Base-by-base conservation (phyloP, 768 basidiomycete genomes). In the Podaxis mareebaensis region DNA sequence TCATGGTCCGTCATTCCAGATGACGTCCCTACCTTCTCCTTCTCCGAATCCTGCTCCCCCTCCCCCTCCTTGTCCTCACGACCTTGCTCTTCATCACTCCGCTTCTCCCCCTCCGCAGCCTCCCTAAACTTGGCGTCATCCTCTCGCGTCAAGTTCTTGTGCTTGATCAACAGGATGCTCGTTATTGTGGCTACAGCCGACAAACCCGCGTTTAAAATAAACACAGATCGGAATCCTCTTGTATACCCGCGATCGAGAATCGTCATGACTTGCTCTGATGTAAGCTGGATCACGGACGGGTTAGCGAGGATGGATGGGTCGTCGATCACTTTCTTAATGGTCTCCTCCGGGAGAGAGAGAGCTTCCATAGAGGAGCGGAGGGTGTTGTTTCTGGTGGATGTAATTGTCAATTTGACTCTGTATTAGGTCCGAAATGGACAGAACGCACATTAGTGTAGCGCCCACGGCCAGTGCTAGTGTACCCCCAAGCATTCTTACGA, bases 401-500 rank as follows among this genome's bases (percentile, higher is more conserved):
- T 11, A 4, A 59, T 48, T 22, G 44, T 46, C 44, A 20, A 20
- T 10, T 46, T 20, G 44, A 20, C 20, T 8, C 17, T 46, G 20
- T 20, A n/a, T 17, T 46, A 10, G 15, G n/a, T 8, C 17, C 17
- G 6, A 46, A 20, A 6, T n/a, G 44, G 44, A 46, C 2, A n/a
- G 12, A 1, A 67, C 75, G 55, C 65, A 84, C 79, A 90, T 81
- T 51, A 90, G 76, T 1, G 88, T 83, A 0, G 83, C 80, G 3
- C 83, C 85, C 28, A 89, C 76, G 1, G 90, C 86, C 1, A 92
- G 79, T 3, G 85, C 79, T 2, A 93, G 69, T 0, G 90, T 87
- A 17, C 90, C 90, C 20, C 91, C 91, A 3, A 92, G 76, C 60
- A 86, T 75, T 15, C 90, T 82, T 54, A 90, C 77, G 66, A 92